Percentiles rank a stretch among this genome's conserved stretches.
phyloP scores from a whole-genome alignment of 1,139 yeast genomes.

The Suhomyces atakaporum region DNA sequence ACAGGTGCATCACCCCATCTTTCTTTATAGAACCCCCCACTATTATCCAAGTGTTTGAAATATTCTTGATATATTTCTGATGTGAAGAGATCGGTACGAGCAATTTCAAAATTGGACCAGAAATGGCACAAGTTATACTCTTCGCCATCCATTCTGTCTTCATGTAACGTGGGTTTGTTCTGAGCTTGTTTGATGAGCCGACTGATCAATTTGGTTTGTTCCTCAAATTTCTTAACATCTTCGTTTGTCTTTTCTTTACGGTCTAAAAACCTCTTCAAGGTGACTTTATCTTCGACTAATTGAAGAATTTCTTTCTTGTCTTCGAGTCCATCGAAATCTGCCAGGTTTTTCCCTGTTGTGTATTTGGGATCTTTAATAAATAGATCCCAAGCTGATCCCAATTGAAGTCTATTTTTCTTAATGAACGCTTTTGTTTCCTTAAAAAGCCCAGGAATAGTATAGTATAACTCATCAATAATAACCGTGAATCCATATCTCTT shows the following conservation, averaged over 20 bases:
- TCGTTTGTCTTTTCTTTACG: slow-evolving; percentile 17
- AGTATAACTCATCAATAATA: slow-evolving; percentile 68
- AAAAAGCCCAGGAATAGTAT: slow-evolving; percentile 80
- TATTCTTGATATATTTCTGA: slow-evolving; percentile 64
- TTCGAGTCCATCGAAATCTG: slow-evolving; percentile 24
- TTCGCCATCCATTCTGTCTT: slow-evolving; percentile 62
- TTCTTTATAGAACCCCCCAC: slow-evolving; percentile 83
- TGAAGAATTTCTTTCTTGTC: slow-evolving; percentile 23
- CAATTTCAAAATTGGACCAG: slow-evolving; percentile 94
- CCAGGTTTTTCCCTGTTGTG: slow-evolving; percentile 24
- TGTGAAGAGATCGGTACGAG: slow-evolving; percentile 71
- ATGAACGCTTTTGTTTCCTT: slow-evolving; percentile 68
- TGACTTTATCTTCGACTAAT: slow-evolving; percentile 31
- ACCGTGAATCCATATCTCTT: slow-evolving; percentile 86
- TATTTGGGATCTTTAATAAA: slow-evolving; percentile 42
- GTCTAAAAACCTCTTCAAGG: slow-evolving; percentile 27
- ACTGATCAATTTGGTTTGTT: slow-evolving; percentile 11
- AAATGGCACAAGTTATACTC: slow-evolving; percentile 83
- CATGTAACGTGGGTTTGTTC: slow-evolving; percentile 38
- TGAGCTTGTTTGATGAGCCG: slow-evolving; percentile 27
- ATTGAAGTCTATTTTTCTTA: slow-evolving; percentile 41
- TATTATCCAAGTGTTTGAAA: slow-evolving; percentile 62
- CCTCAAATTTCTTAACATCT: slow-evolving; percentile 16
- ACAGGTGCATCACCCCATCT: slow-evolving; percentile 98
- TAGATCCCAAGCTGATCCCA: slow-evolving; percentile 61